These are phyloP conservation scores for Flueggea neowawraea DNA, from an alignment of 441 rosid genomes.

Conservation along the genomic window DNA sequence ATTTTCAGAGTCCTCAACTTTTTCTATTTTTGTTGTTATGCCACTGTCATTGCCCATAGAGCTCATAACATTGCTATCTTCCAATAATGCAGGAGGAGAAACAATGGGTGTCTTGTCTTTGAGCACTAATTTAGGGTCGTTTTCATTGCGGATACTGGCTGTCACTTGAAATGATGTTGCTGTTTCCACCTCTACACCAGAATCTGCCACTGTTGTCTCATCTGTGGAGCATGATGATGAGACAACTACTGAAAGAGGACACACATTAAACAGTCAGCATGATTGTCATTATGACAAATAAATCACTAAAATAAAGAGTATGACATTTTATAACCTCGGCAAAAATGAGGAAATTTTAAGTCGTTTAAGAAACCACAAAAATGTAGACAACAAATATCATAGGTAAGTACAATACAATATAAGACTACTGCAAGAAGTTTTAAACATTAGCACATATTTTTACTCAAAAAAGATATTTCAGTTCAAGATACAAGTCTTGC, in stretches of 20 bases:
- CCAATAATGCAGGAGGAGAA: constrained; percentile 23
- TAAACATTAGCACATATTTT: too few relatives aligned
- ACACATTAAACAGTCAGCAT: neutral
- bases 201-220: constrained; percentile 93
- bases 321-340: too few relatives aligned
- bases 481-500: too few relatives aligned
- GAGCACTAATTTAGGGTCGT: constrained; percentile 18
- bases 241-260: constrained; percentile 52
- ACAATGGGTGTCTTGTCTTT: constrained; percentile 33
- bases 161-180: constrained; percentile 33
- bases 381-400: too few relatives aligned
- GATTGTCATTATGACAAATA: too few relatives aligned
- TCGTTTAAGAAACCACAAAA: too few relatives aligned
- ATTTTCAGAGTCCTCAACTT: constrained; percentile 43
- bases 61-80: constrained; percentile 26
- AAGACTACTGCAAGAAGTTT: too few relatives aligned
- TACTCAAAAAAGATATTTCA: too few relatives aligned
- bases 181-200: constrained; percentile 64
- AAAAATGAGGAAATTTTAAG: too few relatives aligned
- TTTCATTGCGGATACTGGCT: constrained; percentile 27
- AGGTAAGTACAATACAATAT: too few relatives aligned
- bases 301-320: too few relatives aligned
- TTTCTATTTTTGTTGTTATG: constrained; percentile 32
- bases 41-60: constrained; percentile 14
- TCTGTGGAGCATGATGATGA: constrained; percentile 96